phyloP scores from a whole-genome alignment of 2,329 filamentous ascomycete genomes.

The Xylariaceae sp. region DNA sequence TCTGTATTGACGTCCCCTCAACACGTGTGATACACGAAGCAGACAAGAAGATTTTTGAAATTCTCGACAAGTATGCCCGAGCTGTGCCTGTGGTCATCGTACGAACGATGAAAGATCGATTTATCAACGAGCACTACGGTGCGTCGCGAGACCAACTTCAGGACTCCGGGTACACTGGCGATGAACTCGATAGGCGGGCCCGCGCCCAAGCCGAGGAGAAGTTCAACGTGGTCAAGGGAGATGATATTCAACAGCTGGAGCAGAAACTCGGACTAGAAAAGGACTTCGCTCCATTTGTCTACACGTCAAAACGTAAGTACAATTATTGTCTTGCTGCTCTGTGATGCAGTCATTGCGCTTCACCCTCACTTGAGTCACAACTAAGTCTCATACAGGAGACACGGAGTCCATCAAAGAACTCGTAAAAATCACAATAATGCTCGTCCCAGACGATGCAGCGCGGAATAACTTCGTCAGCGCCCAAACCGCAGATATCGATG shows the following conservation, averaged over 20 bases:
- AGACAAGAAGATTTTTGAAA: constrained; percentile 22
- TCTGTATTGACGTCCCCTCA: constrained; percentile 25
- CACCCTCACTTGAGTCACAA: not conserved
- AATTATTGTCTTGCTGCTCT: not conserved
- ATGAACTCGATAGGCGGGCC: constrained; percentile 14
- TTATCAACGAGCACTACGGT: constrained; percentile 22
- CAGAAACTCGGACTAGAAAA: constrained; percentile 19
- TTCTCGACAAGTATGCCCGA: constrained; percentile 17
- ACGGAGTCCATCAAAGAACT: constrained; percentile 21
- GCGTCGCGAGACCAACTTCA: constrained; percentile 15
- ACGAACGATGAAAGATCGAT: constrained; percentile 27
- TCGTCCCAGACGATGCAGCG: constrained; percentile 20
- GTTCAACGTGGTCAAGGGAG: constrained; percentile 15
- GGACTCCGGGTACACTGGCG: constrained; percentile 13
- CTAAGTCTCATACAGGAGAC: constrained; percentile 9
- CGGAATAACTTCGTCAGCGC: constrained; percentile 21
- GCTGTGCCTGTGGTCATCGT: constrained; percentile 23
- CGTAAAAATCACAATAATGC: constrained; percentile 16
- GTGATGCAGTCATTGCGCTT: not conserved
- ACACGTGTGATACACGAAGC: constrained; percentile 24
- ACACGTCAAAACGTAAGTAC: constrained; percentile 19
- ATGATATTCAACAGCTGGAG: constrained; percentile 20
- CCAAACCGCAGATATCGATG: constrained; percentile 20
- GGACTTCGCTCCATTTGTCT: constrained; percentile 20
- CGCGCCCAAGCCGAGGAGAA: constrained; percentile 17